phyloP scores from a whole-genome alignment of 345 rosid genomes.

The Populus davidiana region DNA sequence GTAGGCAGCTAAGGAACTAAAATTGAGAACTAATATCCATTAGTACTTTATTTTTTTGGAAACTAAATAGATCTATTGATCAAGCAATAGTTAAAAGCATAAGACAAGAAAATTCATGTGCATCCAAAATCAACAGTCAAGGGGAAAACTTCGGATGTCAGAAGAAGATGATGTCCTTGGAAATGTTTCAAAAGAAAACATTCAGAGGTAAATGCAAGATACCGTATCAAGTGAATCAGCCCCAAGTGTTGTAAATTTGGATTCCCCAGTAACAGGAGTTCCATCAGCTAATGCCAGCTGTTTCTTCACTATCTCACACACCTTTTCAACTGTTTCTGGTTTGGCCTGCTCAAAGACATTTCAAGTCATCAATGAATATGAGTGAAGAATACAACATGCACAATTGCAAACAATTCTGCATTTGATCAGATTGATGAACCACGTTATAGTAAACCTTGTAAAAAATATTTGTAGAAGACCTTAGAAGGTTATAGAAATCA shows the following conservation, averaged over 20 bases:
- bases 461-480: background rate
- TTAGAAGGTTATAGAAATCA: background rate
- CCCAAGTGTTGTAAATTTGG: constrained; percentile 69
- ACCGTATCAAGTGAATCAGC: constrained; percentile 98
- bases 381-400: background rate
- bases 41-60: background rate
- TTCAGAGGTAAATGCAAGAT: constrained; percentile 7
- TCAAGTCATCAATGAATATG: background rate
- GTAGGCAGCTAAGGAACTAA: background rate
- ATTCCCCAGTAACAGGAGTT: constrained; percentile 50
- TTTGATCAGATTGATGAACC: background rate
- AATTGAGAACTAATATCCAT: background rate
- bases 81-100: background rate
- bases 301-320: constrained; percentile 72
- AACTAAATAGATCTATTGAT: background rate
- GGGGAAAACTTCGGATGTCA: background rate
- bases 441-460: background rate
- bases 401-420: background rate
- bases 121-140: background rate
- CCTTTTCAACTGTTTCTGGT: constrained; percentile 76
- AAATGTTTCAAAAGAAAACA: background rate
- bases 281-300: constrained; percentile 72
- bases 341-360: constrained; percentile 50
- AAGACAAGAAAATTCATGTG: background rate
- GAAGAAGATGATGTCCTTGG: background rate